Base-by-base conservation (phyloP, 192 early-diverging fungal species). In the Coemansia sp. region DNA sequence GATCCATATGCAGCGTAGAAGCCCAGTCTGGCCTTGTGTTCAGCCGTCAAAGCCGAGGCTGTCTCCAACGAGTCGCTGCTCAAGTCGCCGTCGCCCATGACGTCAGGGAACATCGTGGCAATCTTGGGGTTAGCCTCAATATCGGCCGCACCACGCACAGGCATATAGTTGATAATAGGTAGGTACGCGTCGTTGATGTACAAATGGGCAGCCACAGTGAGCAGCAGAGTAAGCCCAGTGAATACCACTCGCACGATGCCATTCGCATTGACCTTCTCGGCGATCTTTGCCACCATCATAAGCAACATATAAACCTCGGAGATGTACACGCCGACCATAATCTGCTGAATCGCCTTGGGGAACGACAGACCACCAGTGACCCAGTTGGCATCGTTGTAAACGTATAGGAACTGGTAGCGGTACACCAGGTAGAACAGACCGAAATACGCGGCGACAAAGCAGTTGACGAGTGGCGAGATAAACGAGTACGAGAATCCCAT, bases 381-480 rank as follows among this genome's bases (percentile, higher is more conserved):
- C 73, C 87, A 85, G 64, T 78, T 75, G 3, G 79, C 67, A 36
- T 87, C 85, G 60, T 89, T 86, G 71, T 91, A 92, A 13, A 94
- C 91, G 63, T 93, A 93, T 63, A 93, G 79, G 79, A 98, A 91
- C 70, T 94, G 92, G 77, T 98, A 94, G 0, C 86, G 77, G 73
- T 94, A 96, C 3, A 94, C 93, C 47, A 94, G 71, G 70, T 90
- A 91, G 46, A 87, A 89, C 27, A 96, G 74, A 5, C 80, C 84
- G 80, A 93, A 98, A 79, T 93, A 95, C 49, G 93, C 73, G 1
- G 86, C 77, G 2, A 93, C 90, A 70, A 98, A 92, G 24, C 93
- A 87, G 67, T 93, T 78, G 66, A 96, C 88, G 52, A 96, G 74
- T 4, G 96, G 96, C 34, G 94, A 88, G 22, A 96, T 87, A 49